A percentile compares a stretch with the other conserved stretches of the same genome.
These are phyloP conservation scores for Phytophthora tubulina DNA, from an alignment of 352 stramenopile species.

Conservation along the genomic window DNA sequence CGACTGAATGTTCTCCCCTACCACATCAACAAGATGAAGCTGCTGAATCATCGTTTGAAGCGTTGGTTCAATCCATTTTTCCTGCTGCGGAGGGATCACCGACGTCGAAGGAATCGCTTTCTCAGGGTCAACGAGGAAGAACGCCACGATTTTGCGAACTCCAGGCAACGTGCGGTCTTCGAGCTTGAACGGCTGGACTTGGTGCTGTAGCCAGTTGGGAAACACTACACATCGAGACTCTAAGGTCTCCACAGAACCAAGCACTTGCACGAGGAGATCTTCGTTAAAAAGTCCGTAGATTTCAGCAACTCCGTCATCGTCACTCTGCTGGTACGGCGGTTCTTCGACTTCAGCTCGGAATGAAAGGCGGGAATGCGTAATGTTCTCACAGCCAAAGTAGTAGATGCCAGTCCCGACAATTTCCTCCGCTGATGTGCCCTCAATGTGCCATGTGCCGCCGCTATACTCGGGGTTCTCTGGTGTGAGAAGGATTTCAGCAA, in stretches of 20 bases:
- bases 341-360: conserved; percentile 49
- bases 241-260: conserved; percentile 36
- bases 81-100: conserved; percentile 52
- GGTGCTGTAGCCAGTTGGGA: conserved; percentile 55
- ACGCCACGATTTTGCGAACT: conserved; percentile 56
- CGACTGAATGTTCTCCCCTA: conserved; percentile 24
- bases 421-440: conserved; percentile 50
- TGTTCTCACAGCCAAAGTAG: conserved; percentile 63
- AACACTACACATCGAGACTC: conserved; percentile 51
- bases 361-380: conserved; percentile 48
- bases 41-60: background rate
- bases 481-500: conserved; percentile 60
- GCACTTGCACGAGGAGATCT: conserved; percentile 30
- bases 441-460: conserved; percentile 60
- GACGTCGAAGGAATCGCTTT: conserved; percentile 43
- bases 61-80: conserved; percentile 38
- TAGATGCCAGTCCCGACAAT: conserved; percentile 63
- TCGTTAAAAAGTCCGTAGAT: conserved; percentile 44
- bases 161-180: conserved; percentile 40
- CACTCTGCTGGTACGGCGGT: conserved; percentile 41
- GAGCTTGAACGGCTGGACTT: conserved; percentile 60
- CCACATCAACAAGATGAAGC: conserved; percentile 14
- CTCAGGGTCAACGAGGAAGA: conserved; percentile 57
- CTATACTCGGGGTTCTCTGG: conserved; percentile 48
- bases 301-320: conserved; percentile 37